phyloP scores from a whole-genome alignment of 257 asterid genomes.

The Solanum pimpinellifolium region DNA sequence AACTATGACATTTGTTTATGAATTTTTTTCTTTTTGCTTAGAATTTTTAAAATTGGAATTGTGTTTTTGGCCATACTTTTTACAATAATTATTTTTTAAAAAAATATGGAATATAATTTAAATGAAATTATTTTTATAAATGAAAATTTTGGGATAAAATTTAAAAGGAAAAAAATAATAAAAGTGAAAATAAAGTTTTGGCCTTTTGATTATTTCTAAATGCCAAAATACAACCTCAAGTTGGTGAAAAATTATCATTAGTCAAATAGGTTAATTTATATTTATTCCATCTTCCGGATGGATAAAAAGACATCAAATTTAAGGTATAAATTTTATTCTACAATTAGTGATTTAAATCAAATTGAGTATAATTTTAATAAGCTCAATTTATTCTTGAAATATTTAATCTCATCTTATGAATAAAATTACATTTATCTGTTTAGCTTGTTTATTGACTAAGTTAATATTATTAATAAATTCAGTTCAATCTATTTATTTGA shows the following conservation, averaged over 20 bases:
- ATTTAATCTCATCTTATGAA: no score
- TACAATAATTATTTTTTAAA: background rate
- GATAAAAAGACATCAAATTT: no score
- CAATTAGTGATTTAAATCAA: background rate
- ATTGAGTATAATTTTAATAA: no score
- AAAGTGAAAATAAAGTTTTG: background rate
- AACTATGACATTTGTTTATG: no score
- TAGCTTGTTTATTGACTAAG: background rate
- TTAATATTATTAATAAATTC: background rate
- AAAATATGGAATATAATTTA: background rate
- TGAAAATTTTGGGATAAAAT: background rate
- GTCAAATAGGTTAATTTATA: background rate
- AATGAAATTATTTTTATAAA: background rate
- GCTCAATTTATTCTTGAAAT: no score
- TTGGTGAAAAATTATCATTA: no score
- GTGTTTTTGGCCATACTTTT: background rate
- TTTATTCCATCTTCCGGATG: background rate
- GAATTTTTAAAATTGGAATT: background rate
- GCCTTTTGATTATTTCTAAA: background rate
- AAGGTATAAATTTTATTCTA: background rate
- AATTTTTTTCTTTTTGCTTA: no score
- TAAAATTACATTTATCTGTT: rapidly evolving
- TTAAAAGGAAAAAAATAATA: no score
- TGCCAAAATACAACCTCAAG: background rate
- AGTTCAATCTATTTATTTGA: background rate